A percentile compares a stretch with the other conserved stretches of the same genome.
These are phyloP conservation scores for Leucocoprinus birnbaumii DNA, from an alignment of 768 basidiomycete genomes.

Conservation along the genomic window DNA sequence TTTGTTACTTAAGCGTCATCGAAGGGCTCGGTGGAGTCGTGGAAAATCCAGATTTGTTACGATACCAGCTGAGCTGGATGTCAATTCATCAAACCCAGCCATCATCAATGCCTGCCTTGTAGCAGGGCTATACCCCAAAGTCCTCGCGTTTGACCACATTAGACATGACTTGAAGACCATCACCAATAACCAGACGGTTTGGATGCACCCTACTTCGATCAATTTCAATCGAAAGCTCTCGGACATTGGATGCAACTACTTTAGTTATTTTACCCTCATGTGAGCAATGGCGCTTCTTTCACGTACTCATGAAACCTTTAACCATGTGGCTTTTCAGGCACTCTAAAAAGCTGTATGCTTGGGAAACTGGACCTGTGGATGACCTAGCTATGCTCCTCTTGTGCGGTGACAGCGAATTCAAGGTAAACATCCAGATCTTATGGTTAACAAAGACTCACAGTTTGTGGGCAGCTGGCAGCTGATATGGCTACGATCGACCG, in stretches of 20 bases:
- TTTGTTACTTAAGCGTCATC: background rate
- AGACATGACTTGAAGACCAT: slow-evolving; percentile 73
- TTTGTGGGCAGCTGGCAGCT: slow-evolving; percentile 55
- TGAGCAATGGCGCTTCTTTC: slow-evolving; percentile 23
- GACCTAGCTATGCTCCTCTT: slow-evolving; percentile 78
- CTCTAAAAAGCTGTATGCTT: slow-evolving; percentile 88
- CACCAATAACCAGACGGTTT: slow-evolving; percentile 72
- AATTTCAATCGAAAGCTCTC: slow-evolving; percentile 71
- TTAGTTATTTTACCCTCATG: slow-evolving; percentile 90
- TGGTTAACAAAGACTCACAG: background rate
- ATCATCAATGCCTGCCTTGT: slow-evolving; percentile 80
- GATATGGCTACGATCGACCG: slow-evolving; percentile 77
- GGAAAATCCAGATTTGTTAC: slow-evolving; percentile 72
- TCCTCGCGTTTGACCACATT: slow-evolving; percentile 65
- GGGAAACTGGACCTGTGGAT: slow-evolving; percentile 91
- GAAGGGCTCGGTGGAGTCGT: slow-evolving; percentile 72
- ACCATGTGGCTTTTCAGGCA: slow-evolving; percentile 53
- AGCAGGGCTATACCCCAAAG: slow-evolving; percentile 89
- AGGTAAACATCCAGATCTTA: slow-evolving; percentile 33
- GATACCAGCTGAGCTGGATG: slow-evolving; percentile 70
- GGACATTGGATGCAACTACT: slow-evolving; percentile 73
- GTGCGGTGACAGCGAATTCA: slow-evolving; percentile 90
- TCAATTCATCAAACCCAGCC: slow-evolving; percentile 59
- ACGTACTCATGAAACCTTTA: background rate
- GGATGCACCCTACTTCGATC: slow-evolving; percentile 89